Evolutionary conservation across 805 yeast genomes (phyloP).

Genomic region (Metschnikowia shivogae): DNA sequence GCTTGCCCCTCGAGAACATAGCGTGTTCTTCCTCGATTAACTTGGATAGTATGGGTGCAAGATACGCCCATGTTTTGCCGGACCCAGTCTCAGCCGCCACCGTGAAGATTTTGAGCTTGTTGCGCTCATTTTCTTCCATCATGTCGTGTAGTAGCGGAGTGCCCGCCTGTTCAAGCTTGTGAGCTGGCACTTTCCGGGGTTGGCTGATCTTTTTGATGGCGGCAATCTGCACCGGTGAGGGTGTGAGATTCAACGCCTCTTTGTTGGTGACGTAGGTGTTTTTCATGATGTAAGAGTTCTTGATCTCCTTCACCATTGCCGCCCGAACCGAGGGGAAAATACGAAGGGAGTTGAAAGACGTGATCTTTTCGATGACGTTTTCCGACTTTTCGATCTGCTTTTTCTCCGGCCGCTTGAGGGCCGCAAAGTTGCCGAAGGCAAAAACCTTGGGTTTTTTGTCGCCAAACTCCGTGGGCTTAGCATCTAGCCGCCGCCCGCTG

Average conservation of each 20-base stretch:
- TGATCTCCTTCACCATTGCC: conserved; percentile 54
- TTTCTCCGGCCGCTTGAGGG: conserved; percentile 18
- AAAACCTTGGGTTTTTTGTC: conserved; percentile 12
- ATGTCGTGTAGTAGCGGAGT: conserved; percentile 25
- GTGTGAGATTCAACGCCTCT: conserved; percentile 37
- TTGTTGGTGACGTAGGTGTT: conserved; percentile 30
- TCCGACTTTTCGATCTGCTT: conserved; percentile 18
- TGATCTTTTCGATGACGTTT: conserved; percentile 41
- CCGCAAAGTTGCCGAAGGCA: conserved; percentile 22
- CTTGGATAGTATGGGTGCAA: conserved; percentile 69
- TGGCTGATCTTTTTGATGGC: conserved; percentile 57
- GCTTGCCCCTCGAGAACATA: conserved; percentile 18
- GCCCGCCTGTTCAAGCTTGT: conserved; percentile 26
- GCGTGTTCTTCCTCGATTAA: conserved; percentile 53
- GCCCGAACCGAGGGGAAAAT: conserved; percentile 64
- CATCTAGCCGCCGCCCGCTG: conserved; percentile 15
- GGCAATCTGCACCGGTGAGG: conserved; percentile 82
- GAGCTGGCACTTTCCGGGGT: conserved; percentile 29
- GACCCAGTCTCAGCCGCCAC: conserved; percentile 97
- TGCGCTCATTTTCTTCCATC: conserved; percentile 26
- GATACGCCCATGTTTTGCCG: conserved; percentile 91
- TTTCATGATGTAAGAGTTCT: conserved; percentile 29
- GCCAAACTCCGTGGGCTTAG: conserved; percentile 14
- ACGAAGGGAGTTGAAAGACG: conserved; percentile 61
- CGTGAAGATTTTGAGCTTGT: conserved; percentile 55